Base-by-base conservation (phyloP, 73 alveolate species). In the Paraurostyla sp. region DNA sequence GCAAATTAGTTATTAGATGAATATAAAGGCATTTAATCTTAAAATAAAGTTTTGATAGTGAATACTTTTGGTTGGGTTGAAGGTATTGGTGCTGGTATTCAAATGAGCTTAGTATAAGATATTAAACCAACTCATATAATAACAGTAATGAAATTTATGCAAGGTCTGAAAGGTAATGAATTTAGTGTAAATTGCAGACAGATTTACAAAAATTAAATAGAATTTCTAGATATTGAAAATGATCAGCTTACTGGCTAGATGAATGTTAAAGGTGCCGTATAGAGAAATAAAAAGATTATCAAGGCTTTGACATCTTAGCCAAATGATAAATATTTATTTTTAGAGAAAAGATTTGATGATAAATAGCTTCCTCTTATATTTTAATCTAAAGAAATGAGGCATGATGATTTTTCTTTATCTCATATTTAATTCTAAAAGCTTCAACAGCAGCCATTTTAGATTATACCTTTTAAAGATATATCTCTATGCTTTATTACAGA, bases 11-110 rank as follows among this genome's bases (percentile, higher is more conserved):
- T 46, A 7, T 16, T 33, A 7, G 6, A 73, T 22, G 71, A 43
- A 22, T 73, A 40, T 7, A 18, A n/a, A 23, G 7, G n/a, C 2
- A 13, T 43, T 45, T 18, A 73, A 33, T 43, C 84, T 20, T 27
- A 69, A 69, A 46, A 36, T 6, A 48, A 48, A 29, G 30, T 73
- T 73, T 45, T 65, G 40, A 65, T 73, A 32, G 71, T 73, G 4
- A 73, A 73, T 30, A 73, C 86, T 0, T 73, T 20, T 48, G 86
- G 86, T 16, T 73, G 86, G 86, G 86, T 73, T 48, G 86, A 78
- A 35, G 89, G 89, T 4, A 36, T 78, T 16, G 89, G 89, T n/a
- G 78, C 76, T 0, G 89, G 69, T 32, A 78, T 78, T 0, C 62
- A 78, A 51, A 35, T 78, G 29, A 35, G 52, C 1, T 32, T 78